These are phyloP conservation scores for Pseudogymnoascus pannorum DNA, from an alignment of 2,329 filamentous ascomycete species.

Conservation along the genomic window DNA sequence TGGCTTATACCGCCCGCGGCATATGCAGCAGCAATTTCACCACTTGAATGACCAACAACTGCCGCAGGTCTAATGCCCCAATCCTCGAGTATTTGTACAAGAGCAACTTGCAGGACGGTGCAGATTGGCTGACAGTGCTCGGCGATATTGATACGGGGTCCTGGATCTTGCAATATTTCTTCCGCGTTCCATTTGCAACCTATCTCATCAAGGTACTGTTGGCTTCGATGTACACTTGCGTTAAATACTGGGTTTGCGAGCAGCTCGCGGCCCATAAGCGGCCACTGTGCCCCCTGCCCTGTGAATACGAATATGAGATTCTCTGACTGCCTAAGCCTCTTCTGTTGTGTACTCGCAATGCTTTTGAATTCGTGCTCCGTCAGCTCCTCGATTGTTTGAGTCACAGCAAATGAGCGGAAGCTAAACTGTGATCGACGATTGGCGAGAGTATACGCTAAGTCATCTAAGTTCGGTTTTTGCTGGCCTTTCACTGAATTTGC, in stretches of 20 bases:
- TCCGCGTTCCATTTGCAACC: not conserved
- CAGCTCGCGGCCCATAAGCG: constrained; percentile 9
- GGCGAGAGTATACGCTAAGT: constrained; percentile 12
- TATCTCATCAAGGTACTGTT: not conserved
- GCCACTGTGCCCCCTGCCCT: constrained; percentile 16
- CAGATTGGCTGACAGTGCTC: constrained; percentile 33
- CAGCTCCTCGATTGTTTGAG: not conserved
- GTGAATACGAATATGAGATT: constrained; percentile 12
- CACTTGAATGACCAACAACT: constrained; percentile 40
- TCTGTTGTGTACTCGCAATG: not conserved
- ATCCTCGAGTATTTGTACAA: constrained; percentile 36
- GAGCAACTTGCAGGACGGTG: constrained; percentile 39
- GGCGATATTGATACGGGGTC: constrained; percentile 18
- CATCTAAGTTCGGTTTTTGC: not conserved
- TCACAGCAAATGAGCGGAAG: not conserved
- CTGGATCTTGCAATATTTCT: not conserved
- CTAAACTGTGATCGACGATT: not conserved
- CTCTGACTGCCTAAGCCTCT: not conserved
- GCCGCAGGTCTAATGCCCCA: constrained; percentile 32
- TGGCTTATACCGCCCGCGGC: constrained; percentile 30
- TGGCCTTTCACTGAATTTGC: no score
- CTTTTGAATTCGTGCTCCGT: constrained; percentile 13
- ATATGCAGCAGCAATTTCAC: constrained; percentile 43
- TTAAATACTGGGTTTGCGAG: not conserved
- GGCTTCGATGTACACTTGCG: not conserved